Base-by-base conservation (phyloP, 2,329 filamentous ascomycete genomes). In the Mariannaea sp. region DNA sequence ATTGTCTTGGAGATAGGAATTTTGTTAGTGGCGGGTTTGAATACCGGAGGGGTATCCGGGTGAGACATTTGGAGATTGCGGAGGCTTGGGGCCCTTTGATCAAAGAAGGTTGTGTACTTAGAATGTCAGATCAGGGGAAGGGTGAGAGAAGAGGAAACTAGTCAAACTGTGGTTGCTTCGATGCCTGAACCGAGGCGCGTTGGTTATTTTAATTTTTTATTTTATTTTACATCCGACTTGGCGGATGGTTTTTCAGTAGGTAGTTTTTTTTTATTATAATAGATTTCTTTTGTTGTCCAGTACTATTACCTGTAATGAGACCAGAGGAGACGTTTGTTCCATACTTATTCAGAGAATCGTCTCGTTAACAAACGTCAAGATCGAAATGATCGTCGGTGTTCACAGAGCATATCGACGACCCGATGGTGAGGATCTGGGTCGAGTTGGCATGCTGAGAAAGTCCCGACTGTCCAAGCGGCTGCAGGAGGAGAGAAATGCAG, bases 1-100 rank as follows among this genome's bases (percentile, higher is more conserved):
- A 47, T 32, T 43, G 27, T 50, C 30, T 56, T 16, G 27, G 26
- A 40, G 35, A 56, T 44, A 38, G 42, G 43, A 35, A 43, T 52
- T 36, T 49, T 45, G 29, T 50, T 50, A 48, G 47, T 38, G 14
- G 36, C 29, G 20, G 26, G 20, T 14, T 14, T 30, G 35, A 44
- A 27, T 48, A 19, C 29, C 36, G 45, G 24, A n/a, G n/a, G 40
- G 30, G 53, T n/a, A 26, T 39, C 19, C 26, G 19, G 16, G 47
- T 53, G 39, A 38, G 24, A 38, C 47, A 33, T 19, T 13, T 43
- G 24, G 14, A 40, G 38, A 44, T 44, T 53, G 52, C 16, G 42
- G 38, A 53, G 36, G 35, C 14, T 29, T 30, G 43, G 42, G 27
- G 33, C 8, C 26, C 13, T 14, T 32, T 5, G n/a, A 33, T 16